These are phyloP conservation scores for Pistacia atlantica DNA, from an alignment of 345 rosid species.

Conservation along the genomic window DNA sequence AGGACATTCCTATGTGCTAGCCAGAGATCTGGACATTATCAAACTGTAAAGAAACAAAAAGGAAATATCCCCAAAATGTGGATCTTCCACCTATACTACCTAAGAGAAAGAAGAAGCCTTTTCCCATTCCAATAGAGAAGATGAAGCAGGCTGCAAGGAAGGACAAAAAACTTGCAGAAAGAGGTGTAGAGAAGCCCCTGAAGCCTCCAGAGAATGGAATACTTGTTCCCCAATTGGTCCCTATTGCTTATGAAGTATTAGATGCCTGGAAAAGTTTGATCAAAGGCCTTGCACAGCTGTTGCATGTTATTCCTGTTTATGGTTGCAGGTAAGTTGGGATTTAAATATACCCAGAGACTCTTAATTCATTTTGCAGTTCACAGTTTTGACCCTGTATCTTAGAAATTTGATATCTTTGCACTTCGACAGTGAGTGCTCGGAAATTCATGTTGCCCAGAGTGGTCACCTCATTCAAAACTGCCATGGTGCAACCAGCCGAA, in stretches of 20 bases:
- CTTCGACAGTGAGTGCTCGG: constrained; percentile 68
- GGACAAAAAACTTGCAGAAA: constrained; percentile 72
- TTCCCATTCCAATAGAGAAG: constrained; percentile 67
- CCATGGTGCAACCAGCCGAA: constrained; percentile 43
- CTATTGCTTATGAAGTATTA: constrained; percentile 67
- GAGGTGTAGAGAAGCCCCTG: constrained; percentile 81
- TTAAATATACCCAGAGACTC: neutral
- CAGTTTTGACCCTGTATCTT: constrained; percentile 2
- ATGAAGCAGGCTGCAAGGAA: constrained; percentile 61
- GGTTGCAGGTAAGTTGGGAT: constrained; percentile 60
- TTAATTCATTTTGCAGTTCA: no score
- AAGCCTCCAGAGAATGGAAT: constrained; percentile 85
- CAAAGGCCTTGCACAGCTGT: constrained; percentile 76
- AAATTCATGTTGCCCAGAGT: constrained; percentile 67
- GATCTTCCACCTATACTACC: constrained; percentile 78
- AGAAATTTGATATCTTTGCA: constrained; percentile 12
- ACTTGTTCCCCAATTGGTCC: constrained; percentile 73
- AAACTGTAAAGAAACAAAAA: constrained; percentile 30
- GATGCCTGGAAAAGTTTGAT: constrained; percentile 84
- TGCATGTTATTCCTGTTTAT: constrained; percentile 70
- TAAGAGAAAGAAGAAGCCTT: constrained; percentile 86
- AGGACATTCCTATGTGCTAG: constrained; percentile 42
- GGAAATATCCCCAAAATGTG: constrained; percentile 60
- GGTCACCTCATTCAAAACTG: constrained; percentile 75
- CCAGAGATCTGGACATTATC: constrained; percentile 32